phyloP scores from a whole-genome alignment of 805 yeast species.

The Kuraishia ogatae region DNA sequence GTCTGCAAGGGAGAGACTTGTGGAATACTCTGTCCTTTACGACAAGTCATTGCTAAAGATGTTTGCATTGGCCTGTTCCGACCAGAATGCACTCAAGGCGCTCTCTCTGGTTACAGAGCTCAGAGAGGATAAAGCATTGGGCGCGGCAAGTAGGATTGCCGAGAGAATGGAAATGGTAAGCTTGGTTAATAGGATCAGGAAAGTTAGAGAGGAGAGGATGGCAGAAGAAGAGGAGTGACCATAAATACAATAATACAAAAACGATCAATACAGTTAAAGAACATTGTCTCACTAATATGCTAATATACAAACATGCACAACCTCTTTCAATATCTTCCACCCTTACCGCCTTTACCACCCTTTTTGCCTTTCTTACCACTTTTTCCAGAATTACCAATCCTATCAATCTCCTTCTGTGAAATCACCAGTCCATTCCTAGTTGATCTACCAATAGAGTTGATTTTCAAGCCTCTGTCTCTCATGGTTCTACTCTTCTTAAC shows the following conservation, averaged over 20 bases:
- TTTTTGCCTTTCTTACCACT: conserved; percentile 7
- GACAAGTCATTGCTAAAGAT: conserved; percentile 75
- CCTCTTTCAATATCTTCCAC: neutral
- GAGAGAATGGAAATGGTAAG: conserved; percentile 53
- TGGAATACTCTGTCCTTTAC: conserved; percentile 43
- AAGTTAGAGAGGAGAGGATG: conserved; percentile 43
- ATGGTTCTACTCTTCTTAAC: conserved; percentile 25
- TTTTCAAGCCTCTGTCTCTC: conserved; percentile 74
- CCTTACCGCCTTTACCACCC: conserved; percentile 5
- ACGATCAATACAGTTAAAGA: neutral
- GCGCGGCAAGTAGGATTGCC: conserved; percentile 80
- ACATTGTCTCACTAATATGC: neutral
- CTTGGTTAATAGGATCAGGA: conserved; percentile 45
- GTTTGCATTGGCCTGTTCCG: conserved; percentile 67
- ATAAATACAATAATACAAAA: neutral
- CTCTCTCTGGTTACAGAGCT: conserved; percentile 60
- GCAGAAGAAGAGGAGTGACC: conserved; percentile 7
- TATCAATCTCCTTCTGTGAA: conserved; percentile 57
- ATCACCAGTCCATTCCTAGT: conserved; percentile 75
- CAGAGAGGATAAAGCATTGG: conserved; percentile 68
- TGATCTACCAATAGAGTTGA: conserved; percentile 65
- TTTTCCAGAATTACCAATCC: conserved; percentile 21
- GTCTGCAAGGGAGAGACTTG: conserved; percentile 41
- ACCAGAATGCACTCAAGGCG: conserved; percentile 56
- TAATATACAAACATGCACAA: too few species aligned